A percentile compares a stretch with the other conserved stretches of the same genome.
phyloP scores from a whole-genome alignment of 768 basidiomycete species.

The Suillus plorans region DNA sequence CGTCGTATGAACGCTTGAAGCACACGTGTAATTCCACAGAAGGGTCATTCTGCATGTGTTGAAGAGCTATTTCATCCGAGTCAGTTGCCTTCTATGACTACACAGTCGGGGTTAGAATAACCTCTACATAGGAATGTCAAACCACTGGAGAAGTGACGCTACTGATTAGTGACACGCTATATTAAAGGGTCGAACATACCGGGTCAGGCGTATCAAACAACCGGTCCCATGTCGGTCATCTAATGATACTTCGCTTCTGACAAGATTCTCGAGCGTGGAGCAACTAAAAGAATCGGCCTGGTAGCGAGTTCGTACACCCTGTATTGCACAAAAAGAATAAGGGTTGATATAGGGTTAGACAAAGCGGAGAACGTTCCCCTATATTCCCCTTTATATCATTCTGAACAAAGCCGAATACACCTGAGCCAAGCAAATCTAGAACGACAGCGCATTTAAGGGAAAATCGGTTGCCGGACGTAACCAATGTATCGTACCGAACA shows the following conservation, averaged over 20 bases:
- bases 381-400: conserved; percentile 69
- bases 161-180: conserved; percentile 7
- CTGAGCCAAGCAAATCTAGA: conserved; percentile 65
- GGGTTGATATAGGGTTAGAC: conserved; percentile 12
- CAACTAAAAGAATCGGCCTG: conserved; percentile 43
- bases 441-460: conserved; percentile 10
- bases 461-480: conserved; percentile 10
- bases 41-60: conserved; percentile 59
- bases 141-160: conserved; percentile 44
- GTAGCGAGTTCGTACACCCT: conserved; percentile 68
- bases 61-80: conserved; percentile 42
- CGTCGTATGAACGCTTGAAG: conserved; percentile 71
- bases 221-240: conserved; percentile 50
- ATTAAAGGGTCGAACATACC: conserved; percentile 43
- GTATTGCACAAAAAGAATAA: conserved; percentile 11
- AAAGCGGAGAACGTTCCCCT: conserved; percentile 39
- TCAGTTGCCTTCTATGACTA: neutral
- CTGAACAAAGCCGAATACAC: conserved; percentile 74
- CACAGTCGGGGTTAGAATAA: neutral
- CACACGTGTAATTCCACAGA: conserved; percentile 58
- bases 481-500: conserved; percentile 56
- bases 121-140: conserved; percentile 60
- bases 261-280: conserved; percentile 60
- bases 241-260: conserved; percentile 47
- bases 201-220: conserved; percentile 63